These are phyloP conservation scores for Alternaria metachromatica DNA, from an alignment of 2,329 filamentous ascomycete genomes.

Conservation along the genomic window DNA sequence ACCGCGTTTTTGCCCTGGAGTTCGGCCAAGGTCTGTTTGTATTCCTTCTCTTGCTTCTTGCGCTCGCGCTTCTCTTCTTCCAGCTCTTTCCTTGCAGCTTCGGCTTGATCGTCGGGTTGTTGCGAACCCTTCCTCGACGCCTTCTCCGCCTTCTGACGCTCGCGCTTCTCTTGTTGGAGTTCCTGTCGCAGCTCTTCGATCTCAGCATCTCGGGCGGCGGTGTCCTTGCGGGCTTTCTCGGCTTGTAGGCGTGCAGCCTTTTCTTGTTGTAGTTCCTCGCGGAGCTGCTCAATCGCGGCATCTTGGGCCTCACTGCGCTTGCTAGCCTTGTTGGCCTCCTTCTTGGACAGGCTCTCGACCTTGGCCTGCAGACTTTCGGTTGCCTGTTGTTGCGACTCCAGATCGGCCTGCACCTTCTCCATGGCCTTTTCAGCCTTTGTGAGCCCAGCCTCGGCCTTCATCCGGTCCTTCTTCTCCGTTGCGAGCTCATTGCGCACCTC, in stretches of 20 bases:
- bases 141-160: constrained; percentile 41
- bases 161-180: constrained; percentile 53
- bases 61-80: constrained; percentile 59
- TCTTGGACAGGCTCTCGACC: constrained; percentile 43
- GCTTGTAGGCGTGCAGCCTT: constrained; percentile 36
- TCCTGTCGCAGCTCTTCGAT: constrained; percentile 39
- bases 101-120: constrained; percentile 52
- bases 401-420: constrained; percentile 40
- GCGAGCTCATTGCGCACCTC: constrained; percentile 55
- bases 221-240: constrained; percentile 46
- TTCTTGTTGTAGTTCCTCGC: constrained; percentile 53
- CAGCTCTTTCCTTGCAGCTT: constrained; percentile 59
- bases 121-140: constrained; percentile 47
- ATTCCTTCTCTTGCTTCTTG: constrained; percentile 60
- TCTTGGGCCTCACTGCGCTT: constrained; percentile 46
- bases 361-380: constrained; percentile 41
- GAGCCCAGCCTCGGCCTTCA: constrained; percentile 49
- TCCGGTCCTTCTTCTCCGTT: constrained; percentile 54
- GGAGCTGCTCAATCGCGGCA: constrained; percentile 41
- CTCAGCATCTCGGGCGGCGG: constrained; percentile 28
- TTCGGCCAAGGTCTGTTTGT: constrained; percentile 64
- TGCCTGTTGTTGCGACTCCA: constrained; percentile 41
- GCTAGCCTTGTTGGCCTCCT: constrained; percentile 40
- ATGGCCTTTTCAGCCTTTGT: constrained; percentile 47
- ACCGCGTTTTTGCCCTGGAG: constrained; percentile 68